Conservation (phyloP, 1,284 basidiomycete genomes). For the Athelia sp. region DNA sequence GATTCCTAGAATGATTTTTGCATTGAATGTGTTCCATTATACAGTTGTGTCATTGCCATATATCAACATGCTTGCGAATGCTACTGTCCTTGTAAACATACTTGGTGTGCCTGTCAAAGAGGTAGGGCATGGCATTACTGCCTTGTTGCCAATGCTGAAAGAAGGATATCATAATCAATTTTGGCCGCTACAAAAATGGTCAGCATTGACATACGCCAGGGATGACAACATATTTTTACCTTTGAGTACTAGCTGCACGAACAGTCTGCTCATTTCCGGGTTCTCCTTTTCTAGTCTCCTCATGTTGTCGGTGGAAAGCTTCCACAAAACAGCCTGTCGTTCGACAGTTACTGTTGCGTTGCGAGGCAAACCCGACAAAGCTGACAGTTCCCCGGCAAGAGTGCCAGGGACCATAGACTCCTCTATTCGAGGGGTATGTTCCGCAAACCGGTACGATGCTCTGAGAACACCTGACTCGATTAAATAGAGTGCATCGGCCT, state of each 20-base stretch:
- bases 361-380: conserved; percentile 67
- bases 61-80: background rate
- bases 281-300: conserved; percentile 58
- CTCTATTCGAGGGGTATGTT: conserved; percentile 61
- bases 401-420: conserved; percentile 93
- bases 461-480: conserved; percentile 81
- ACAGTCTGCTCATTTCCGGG: conserved; percentile 60
- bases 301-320: conserved; percentile 55
- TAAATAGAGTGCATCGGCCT: conserved; percentile 80
- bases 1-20: no score
- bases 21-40: no score
- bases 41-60: background rate
- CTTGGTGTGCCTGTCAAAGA: no score
- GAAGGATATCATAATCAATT: conserved; percentile 71
- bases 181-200: conserved; percentile 54
- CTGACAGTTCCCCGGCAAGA: conserved; percentile 84
- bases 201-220: background rate
- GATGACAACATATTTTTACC: conserved; percentile 40
- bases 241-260: conserved; percentile 75
- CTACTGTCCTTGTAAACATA: no score
- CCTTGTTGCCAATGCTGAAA: conserved; percentile 67
- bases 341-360: conserved; percentile 89
- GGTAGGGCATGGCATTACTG: conserved; percentile 30
- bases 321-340: conserved; percentile 76
- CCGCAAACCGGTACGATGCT: conserved; percentile 75